phyloP scores from a whole-genome alignment of 2,329 filamentous ascomycete species.

The Claviceps africana region DNA sequence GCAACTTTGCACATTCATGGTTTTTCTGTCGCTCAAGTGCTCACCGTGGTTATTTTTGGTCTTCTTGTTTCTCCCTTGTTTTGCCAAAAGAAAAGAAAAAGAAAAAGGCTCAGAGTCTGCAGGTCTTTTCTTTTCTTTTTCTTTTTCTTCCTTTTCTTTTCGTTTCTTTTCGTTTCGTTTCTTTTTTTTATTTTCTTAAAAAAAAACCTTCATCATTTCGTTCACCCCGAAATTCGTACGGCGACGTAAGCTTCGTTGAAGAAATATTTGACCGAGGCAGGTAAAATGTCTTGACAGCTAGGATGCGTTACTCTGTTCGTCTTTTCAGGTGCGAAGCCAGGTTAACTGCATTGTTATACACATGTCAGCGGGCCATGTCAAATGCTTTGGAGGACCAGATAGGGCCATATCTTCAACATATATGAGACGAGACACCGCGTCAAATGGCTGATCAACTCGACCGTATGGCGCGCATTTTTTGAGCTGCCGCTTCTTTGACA shows the following conservation, averaged over 20 bases:
- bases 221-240: not conserved
- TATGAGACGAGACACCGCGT: not conserved
- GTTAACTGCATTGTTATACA: conserved; percentile 2
- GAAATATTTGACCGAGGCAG: not conserved
- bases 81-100: not conserved
- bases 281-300: not conserved
- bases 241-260: not conserved
- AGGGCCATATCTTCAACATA: conserved; percentile 2
- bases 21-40: not conserved
- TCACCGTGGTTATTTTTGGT: not conserved
- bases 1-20: not conserved
- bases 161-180: not conserved
- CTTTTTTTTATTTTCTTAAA: too few relatives aligned
- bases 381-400: conserved; percentile 1
- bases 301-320: not conserved
- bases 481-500: not conserved
- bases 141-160: not conserved
- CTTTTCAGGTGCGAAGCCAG: conserved; percentile 1
- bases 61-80: not conserved
- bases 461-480: not conserved
- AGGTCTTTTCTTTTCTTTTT: not conserved
- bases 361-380: conserved; percentile 3
- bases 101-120: not conserved
- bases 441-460: not conserved
- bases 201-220: not conserved